Percentiles rank a stretch among this genome's conserved stretches.
Conservation (phyloP, 805 yeast species). For the Yarrowia divulgata region DNA sequence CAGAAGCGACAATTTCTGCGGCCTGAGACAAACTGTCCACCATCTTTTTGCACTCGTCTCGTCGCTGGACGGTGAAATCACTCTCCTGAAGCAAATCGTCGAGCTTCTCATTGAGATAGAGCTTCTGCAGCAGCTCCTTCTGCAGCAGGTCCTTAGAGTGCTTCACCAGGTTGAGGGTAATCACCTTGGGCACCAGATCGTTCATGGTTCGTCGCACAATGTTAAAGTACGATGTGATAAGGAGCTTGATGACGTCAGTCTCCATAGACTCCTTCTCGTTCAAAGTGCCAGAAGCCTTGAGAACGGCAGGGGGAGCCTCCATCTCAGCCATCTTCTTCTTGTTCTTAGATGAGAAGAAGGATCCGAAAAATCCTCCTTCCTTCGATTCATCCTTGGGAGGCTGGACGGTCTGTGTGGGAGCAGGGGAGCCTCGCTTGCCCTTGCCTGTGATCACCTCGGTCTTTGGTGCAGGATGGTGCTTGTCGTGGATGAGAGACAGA, state of each 20-base stretch:
- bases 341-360: constrained; percentile 89
- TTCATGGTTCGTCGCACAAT: constrained; percentile 94
- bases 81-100: constrained; percentile 87
- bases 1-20: constrained; percentile 67
- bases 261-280: constrained; percentile 94
- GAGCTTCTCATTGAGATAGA: constrained; percentile 75
- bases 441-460: constrained; percentile 27
- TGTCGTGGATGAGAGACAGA: constrained; percentile 87
- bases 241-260: constrained; percentile 92
- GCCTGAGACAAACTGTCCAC: constrained; percentile 91
- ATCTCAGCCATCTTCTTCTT: constrained; percentile 90
- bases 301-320: constrained; percentile 96
- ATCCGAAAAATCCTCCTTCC: constrained; percentile 87
- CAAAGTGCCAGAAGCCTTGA: constrained; percentile 90
- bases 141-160: constrained; percentile 86
- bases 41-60: constrained; percentile 94
- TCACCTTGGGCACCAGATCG: constrained; percentile 92
- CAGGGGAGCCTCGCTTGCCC: constrained; percentile 81
- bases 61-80: constrained; percentile 88
- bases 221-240: constrained; percentile 86
- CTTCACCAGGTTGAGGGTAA: constrained; percentile 88
- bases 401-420: constrained; percentile 51
- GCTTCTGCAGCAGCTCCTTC: constrained; percentile 84
- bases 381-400: constrained; percentile 56
- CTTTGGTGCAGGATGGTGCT: constrained; percentile 68